A percentile compares a stretch with the other conserved stretches of the same genome.
Evolutionary conservation across 2,329 filamentous ascomycete genomes (phyloP).

Genomic region (Pezicula neosporulosa): DNA sequence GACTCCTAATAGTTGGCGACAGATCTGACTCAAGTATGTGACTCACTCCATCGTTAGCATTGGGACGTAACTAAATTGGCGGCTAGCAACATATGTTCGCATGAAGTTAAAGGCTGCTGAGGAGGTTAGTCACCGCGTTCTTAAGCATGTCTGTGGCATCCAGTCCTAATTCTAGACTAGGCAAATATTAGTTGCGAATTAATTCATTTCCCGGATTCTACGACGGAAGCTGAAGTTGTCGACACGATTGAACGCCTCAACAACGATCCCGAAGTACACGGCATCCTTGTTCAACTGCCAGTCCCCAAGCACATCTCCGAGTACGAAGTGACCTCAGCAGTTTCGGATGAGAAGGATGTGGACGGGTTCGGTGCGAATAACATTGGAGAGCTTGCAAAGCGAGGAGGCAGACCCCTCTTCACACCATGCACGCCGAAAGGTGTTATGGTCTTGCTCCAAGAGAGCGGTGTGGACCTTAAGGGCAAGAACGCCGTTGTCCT

Average conservation of each 20-base stretch:
- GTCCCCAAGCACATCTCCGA: conserved; percentile 88
- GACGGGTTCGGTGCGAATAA: conserved; percentile 93
- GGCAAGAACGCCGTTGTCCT: conserved; percentile 95
- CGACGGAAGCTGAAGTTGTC: conserved; percentile 81
- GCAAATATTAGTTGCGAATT: conserved; percentile 88
- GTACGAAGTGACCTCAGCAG: conserved; percentile 83
- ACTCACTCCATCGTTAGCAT: not conserved
- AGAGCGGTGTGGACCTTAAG: conserved; percentile 75
- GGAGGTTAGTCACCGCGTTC: conserved; percentile 56
- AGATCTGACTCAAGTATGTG: conserved; percentile 84
- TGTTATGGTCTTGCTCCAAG: conserved; percentile 87
- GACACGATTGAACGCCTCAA: conserved; percentile 80
- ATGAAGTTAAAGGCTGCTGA: conserved; percentile 98
- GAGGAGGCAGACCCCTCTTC: conserved; percentile 85
- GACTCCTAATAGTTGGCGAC: conserved; percentile 66
- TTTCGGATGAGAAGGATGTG: conserved; percentile 93
- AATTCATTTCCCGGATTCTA: conserved; percentile 76
- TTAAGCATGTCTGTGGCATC: conserved; percentile 6
- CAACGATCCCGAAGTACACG: conserved; percentile 81
- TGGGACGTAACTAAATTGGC: conserved; percentile 29
- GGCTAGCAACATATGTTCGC: conserved; percentile 88
- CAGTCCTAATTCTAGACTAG: conserved; percentile 39
- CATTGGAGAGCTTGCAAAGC: conserved; percentile 95
- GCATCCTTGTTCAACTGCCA: conserved; percentile 90
- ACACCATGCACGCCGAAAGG: conserved; percentile 95